phyloP scores from a whole-genome alignment of 495 filamentous ascomycete species.

The Penicillium flavigenum region DNA sequence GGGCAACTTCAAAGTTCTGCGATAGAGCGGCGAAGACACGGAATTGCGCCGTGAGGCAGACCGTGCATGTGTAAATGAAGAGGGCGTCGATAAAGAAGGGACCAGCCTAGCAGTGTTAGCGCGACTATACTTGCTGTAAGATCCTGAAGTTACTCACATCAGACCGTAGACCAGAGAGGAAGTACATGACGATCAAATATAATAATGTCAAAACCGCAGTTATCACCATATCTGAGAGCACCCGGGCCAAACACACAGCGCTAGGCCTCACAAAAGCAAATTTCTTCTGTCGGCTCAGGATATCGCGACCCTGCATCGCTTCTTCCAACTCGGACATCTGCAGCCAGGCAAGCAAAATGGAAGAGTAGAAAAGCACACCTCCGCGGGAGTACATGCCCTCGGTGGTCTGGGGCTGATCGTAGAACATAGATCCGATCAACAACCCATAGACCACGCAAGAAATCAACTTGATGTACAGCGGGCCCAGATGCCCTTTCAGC shows the following conservation, averaged over 20 bases:
- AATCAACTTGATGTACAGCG: conserved; percentile 37
- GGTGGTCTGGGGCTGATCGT: conserved; percentile 44
- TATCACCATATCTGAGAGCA: conserved; percentile 66
- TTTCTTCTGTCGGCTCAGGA: conserved; percentile 74
- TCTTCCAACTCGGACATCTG: conserved; percentile 71
- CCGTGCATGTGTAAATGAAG: conserved; percentile 48
- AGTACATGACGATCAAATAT: conserved; percentile 74
- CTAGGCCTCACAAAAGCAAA: conserved; percentile 75
- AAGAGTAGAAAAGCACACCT: conserved; percentile 64
- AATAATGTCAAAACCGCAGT: conserved; percentile 60
- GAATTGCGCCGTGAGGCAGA: conserved; percentile 53
- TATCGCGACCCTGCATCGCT: conserved; percentile 67
- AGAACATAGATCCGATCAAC: conserved; percentile 40
- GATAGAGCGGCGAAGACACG: conserved; percentile 45
- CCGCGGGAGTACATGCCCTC: conserved; percentile 46
- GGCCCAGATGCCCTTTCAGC: conserved; percentile 32
- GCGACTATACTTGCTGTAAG: not conserved
- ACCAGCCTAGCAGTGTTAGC: conserved; percentile 23
- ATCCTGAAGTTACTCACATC: conserved; percentile 20
- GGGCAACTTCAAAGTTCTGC: conserved; percentile 40
- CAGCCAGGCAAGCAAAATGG: conserved; percentile 78
- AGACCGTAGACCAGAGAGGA: conserved; percentile 53
- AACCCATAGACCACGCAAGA: conserved; percentile 36
- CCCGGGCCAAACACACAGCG: conserved; percentile 71
- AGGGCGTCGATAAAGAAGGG: conserved; percentile 61